phyloP scores from a whole-genome alignment of 179 eudicot genomes.

The Heliamphora pulchella region DNA sequence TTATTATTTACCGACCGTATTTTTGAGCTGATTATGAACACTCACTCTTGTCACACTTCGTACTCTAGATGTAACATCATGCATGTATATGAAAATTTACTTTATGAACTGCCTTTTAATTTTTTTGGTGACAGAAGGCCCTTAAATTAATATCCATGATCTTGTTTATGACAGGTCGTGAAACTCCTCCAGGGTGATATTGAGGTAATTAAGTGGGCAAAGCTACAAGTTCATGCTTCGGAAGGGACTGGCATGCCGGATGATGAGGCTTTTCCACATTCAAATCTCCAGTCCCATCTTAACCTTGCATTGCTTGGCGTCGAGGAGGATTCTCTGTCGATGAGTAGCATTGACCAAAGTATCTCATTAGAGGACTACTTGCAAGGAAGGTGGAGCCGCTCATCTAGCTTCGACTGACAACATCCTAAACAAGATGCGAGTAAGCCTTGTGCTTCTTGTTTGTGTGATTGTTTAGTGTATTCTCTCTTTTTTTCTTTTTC shows the following conservation, averaged over 20 bases:
- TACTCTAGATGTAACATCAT: too few relatives aligned
- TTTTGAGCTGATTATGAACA: not conserved
- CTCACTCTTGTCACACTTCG: not conserved
- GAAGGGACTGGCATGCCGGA: constrained; percentile 43
- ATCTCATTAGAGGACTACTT: constrained; percentile 78
- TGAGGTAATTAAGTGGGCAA: constrained; percentile 65
- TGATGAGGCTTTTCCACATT: constrained; percentile 44
- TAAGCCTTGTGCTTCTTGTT: constrained; percentile 15
- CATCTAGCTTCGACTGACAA: constrained; percentile 68
- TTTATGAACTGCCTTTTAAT: too few relatives aligned
- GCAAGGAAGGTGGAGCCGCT: constrained; percentile 77
- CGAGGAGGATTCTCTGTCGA: constrained; percentile 70
- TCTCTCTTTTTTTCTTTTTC: too few relatives aligned
- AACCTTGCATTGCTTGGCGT: constrained; percentile 77
- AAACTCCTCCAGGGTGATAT: constrained; percentile 76
- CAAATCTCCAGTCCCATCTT: constrained; percentile 67
- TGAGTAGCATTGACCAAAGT: constrained; percentile 67
- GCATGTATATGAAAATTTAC: too few relatives aligned
- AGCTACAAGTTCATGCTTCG: constrained; percentile 39
- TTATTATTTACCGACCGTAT: too few relatives aligned
- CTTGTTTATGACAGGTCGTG: constrained; percentile 40
- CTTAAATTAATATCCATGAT: not conserved
- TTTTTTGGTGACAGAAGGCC: not conserved
- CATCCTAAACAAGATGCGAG: constrained; percentile 18
- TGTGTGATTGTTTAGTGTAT: constrained; percentile 11